Base-by-base conservation (phyloP, 1,284 basidiomycete species). In the Sporisorium graminicola region DNA sequence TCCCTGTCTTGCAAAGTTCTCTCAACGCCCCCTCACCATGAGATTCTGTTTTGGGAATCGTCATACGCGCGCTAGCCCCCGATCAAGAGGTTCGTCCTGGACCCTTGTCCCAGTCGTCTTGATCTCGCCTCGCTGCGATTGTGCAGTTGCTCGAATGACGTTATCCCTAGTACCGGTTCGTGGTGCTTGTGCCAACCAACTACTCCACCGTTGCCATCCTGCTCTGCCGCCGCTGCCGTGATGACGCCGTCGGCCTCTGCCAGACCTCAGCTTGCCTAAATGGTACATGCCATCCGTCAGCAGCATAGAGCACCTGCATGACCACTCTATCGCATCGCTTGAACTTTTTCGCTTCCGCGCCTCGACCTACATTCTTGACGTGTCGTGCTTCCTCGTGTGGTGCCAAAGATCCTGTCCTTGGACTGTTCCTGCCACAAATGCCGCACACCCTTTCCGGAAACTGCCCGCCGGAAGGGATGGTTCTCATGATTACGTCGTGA, bases 31-130 rank as follows among this genome's bases (percentile, higher is more conserved):
- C n/a, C n/a, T n/a, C n/a, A n/a, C n/a, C n/a, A n/a, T n/a, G n/a
- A n/a, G n/a, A n/a, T n/a, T n/a, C n/a, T 20, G 31, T 16, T 52
- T 5, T 24, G 18, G 33, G 20, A n/a, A 33, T 35, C 33, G 20
- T 42, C 35, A 37, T 52, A 18, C 47, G 24, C 8, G n/a, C n/a
- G 2, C 8, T 29, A 26, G 5, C 58, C 65, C 58, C 65, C 68
- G 68, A 65, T 65, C 58, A 56, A 37, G 24, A 57, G 49, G 50
- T 58, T 43, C 47, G 31, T 46, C 46, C 49, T 57, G 67, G 58
- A 70, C 67, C 67, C 67, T 70, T 60, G 68, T 65, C 55, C 53
- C 35, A 58, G 47, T 52, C 33, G 18, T n/a, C 52, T 54, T 33
- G 33, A 20, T 26, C 47, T 53, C 29, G 44, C 13, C 43, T 53